Evolutionary conservation across 768 basidiomycete genomes (phyloP).

Genomic region (Sarcodon sp.): DNA sequence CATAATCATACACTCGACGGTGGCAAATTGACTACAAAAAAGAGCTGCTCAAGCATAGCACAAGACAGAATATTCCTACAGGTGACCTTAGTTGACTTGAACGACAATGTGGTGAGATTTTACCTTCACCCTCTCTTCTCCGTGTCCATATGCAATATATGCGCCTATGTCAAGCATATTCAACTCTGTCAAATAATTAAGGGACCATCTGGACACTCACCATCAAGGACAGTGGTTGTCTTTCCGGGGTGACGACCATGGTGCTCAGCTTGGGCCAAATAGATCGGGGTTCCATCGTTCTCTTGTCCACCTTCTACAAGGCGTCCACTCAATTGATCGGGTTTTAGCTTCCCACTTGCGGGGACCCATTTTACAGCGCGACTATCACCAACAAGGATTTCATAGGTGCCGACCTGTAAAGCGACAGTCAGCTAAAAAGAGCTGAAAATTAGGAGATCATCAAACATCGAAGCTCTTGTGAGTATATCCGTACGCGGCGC

Average conservation of each 20-base stretch:
- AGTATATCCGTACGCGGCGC: constrained; percentile 50
- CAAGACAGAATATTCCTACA: no score
- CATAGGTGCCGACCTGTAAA: constrained; percentile 44
- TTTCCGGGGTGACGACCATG: constrained; percentile 44
- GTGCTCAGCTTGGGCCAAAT: constrained; percentile 45
- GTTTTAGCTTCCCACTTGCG: constrained; percentile 29
- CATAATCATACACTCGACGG: no score
- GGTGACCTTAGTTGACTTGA: no score
- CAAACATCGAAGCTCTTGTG: constrained; percentile 26
- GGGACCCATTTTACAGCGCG: constrained; percentile 46
- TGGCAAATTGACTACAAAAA: no score
- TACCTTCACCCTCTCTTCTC: no score
- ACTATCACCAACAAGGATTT: constrained; percentile 57
- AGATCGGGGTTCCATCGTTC: constrained; percentile 44
- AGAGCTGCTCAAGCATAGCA: no score
- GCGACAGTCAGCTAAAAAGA: neutral
- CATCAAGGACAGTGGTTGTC: constrained; percentile 45
- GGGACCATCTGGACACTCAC: constrained; percentile 14
- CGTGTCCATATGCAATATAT: no score
- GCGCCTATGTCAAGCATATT: no score
- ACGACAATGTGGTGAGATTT: no score
- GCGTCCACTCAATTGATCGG: constrained; percentile 25
- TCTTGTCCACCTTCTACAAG: constrained; percentile 65
- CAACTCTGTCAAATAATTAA: no score
- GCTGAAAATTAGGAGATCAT: neutral